phyloP scores from a whole-genome alignment of 768 basidiomycete species.

The Russula sp. region DNA sequence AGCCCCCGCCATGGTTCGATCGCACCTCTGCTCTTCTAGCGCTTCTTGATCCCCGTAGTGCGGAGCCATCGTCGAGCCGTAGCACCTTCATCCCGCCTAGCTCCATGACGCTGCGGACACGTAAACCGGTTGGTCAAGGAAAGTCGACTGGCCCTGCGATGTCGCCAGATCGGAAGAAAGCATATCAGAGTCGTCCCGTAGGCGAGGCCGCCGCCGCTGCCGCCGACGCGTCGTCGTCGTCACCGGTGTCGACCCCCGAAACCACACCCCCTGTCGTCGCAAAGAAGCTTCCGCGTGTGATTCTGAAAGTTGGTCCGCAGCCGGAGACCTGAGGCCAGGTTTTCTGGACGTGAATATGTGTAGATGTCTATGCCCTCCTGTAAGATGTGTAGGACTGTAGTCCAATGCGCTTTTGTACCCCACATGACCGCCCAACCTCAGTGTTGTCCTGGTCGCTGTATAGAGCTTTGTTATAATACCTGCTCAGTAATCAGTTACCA shows the following conservation, averaged over 20 bases:
- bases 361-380: not conserved
- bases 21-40: conserved; percentile 15
- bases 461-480: too few species aligned
- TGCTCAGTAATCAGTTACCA: too few species aligned
- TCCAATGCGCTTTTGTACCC: not conserved
- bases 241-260: conserved; percentile 6
- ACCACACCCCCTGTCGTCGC: not conserved
- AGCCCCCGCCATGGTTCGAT: conserved; percentile 15
- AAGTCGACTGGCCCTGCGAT: not conserved
- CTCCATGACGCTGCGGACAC: conserved; percentile 15
- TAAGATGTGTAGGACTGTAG: not conserved
- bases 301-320: conserved; percentile 19
- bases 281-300: conserved; percentile 20
- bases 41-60: conserved; percentile 4
- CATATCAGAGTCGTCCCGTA: not conserved
- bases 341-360: not conserved
- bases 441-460: too few species aligned
- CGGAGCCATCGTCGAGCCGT: conserved; percentile 6
- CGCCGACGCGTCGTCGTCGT: not conserved
- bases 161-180: conserved; percentile 6
- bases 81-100: conserved; percentile 10
- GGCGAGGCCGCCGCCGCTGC: not conserved
- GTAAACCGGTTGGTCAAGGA: conserved; percentile 2
- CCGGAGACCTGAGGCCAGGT: conserved; percentile 3
- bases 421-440: too few species aligned